Evolutionary conservation across 73 alveolate genomes (phyloP).

Genomic region (Paramecium pentaurelia): DNA sequence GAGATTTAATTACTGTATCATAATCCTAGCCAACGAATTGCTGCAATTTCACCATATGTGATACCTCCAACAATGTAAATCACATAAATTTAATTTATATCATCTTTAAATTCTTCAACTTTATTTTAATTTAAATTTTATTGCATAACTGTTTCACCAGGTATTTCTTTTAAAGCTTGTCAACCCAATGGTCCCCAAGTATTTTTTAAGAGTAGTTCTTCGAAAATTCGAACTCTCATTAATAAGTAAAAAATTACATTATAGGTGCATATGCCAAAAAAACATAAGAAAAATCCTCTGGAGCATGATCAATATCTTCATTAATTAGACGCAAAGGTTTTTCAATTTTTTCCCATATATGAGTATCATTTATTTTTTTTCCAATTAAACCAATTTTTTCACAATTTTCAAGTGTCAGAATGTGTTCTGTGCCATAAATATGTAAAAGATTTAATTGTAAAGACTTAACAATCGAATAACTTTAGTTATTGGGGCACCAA

Average conservation of each 20-base stretch:
- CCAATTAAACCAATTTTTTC: slow-evolving; percentile 60
- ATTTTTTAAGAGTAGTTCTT: background rate
- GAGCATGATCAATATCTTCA: slow-evolving; percentile 59
- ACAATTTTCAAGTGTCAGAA: slow-evolving; percentile 45
- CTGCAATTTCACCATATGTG: slow-evolving; percentile 80
- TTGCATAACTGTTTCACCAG: slow-evolving; percentile 44
- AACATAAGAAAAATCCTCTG: slow-evolving; percentile 63
- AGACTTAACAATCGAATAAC: slow-evolving; percentile 50
- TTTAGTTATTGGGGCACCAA: slow-evolving; percentile 37
- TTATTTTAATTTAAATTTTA: background rate
- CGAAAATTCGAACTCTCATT: slow-evolving; percentile 31
- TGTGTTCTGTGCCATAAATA: slow-evolving; percentile 49
- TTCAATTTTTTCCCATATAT: slow-evolving; percentile 22
- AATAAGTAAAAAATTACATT: slow-evolving; percentile 9
- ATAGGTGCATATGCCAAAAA: slow-evolving; percentile 66
- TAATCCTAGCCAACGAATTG: background rate
- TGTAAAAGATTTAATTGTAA: slow-evolving; percentile 30
- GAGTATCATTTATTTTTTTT: slow-evolving; percentile 43
- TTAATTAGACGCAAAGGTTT: slow-evolving; percentile 55
- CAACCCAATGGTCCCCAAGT: background rate
- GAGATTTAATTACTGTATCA: background rate
- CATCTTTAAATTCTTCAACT: background rate
- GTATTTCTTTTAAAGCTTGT: slow-evolving; percentile 30
- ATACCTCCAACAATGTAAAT: slow-evolving; percentile 79
- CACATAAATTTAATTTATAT: slow-evolving; percentile 39